A percentile compares a stretch with the other conserved stretches of the same genome.
Evolutionary conservation across 2,329 filamentous ascomycete species (phyloP).

Genomic region (Colletotrichum costaricense): DNA sequence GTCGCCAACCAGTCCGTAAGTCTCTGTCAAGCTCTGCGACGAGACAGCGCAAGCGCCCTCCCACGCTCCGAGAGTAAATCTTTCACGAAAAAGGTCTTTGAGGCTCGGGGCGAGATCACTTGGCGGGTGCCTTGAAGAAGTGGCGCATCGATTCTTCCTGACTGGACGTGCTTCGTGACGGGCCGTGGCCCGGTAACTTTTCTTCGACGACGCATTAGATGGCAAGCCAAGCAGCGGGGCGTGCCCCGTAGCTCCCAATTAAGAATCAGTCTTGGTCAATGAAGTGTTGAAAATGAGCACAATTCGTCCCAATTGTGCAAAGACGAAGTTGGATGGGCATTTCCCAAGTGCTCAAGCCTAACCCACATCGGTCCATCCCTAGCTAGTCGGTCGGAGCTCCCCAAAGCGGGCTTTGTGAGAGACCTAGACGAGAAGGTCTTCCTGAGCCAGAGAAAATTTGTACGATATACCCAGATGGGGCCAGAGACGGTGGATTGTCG

Average conservation of each 20-base stretch:
- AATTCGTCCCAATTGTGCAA: not conserved
- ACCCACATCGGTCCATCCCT: not conserved
- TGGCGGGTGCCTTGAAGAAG: not conserved
- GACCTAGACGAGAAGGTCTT: not conserved
- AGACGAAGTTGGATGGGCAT: not conserved
- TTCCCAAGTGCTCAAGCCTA: not conserved
- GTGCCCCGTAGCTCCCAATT: not conserved
- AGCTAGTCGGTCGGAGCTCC: not conserved
- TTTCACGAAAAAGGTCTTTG: not conserved
- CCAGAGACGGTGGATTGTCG: not conserved
- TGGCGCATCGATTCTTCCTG: not conserved
- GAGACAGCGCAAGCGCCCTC: not conserved
- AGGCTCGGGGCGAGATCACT: not conserved
- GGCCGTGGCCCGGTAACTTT: too few species aligned
- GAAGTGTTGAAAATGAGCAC: not conserved
- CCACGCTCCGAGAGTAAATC: not conserved
- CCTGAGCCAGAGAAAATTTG: not conserved
- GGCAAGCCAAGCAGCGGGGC: not conserved
- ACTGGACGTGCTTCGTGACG: not conserved
- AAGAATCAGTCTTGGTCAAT: not conserved
- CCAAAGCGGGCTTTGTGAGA: not conserved
- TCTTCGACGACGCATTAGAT: not conserved
- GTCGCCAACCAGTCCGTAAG: not conserved
- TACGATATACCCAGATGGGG: too few species aligned
- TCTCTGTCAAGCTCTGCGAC: not conserved